Evolutionary conservation across 2,329 filamentous ascomycete species (phyloP).

Genomic region (Xylaria sp.): DNA sequence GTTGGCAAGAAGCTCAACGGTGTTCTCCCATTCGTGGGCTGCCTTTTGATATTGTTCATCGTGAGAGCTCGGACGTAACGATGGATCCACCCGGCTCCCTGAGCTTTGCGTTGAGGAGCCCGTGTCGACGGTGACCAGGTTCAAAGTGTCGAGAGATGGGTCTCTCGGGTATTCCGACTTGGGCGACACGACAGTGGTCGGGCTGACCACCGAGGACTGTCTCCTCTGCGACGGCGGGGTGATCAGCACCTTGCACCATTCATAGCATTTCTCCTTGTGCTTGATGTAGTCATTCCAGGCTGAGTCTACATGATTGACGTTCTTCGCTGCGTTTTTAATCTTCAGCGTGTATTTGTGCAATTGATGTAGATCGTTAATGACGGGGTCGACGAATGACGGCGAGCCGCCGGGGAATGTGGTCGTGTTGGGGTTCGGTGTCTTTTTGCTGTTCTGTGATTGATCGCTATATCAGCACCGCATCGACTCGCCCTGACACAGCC

Average conservation of each 20-base stretch:
- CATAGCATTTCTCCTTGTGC: constrained; percentile 54
- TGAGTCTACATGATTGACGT: constrained; percentile 52
- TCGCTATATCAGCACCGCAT: constrained; percentile 3
- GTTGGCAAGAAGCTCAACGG: constrained; percentile 56
- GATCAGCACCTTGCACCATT: constrained; percentile 55
- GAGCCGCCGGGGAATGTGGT: constrained; percentile 28
- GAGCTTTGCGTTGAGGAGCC: constrained; percentile 40
- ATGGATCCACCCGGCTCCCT: constrained; percentile 20
- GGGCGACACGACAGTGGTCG: constrained; percentile 29
- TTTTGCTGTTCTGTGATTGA: constrained; percentile 19
- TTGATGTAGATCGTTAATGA: constrained; percentile 28
- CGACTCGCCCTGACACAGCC: neutral
- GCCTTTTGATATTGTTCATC: constrained; percentile 51
- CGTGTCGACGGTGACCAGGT: constrained; percentile 29
- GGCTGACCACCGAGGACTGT: constrained; percentile 22
- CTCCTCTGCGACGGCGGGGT: constrained; percentile 31
- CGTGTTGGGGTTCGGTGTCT: constrained; percentile 15
- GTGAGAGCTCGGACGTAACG: neutral
- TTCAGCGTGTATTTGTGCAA: constrained; percentile 33
- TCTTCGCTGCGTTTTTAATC: constrained; percentile 33
- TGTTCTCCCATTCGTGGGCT: constrained; percentile 59
- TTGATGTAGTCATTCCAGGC: constrained; percentile 59
- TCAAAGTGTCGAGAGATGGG: constrained; percentile 17
- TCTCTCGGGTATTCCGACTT: constrained; percentile 18
- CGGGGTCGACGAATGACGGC: constrained; percentile 27